Conservation (phyloP, 768 basidiomycete species). For the Mycena amicta region DNA sequence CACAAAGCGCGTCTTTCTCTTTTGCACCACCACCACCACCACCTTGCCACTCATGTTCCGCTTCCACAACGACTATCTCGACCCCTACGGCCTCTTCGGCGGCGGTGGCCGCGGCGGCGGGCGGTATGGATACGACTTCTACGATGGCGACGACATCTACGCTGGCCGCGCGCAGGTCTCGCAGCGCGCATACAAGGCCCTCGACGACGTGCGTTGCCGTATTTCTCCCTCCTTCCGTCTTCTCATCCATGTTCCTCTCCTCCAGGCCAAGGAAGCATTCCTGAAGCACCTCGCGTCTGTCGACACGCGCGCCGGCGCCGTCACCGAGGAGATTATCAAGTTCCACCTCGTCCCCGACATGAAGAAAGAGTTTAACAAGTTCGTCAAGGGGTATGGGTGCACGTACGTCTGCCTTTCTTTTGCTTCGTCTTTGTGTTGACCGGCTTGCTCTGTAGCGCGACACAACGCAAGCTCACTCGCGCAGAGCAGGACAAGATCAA, state of each 20-base stretch:
- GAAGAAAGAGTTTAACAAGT: slow-evolving; percentile 31
- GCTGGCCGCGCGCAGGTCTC: background rate
- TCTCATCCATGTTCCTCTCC: background rate
- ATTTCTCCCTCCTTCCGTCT: background rate
- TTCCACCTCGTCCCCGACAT: slow-evolving; percentile 36
- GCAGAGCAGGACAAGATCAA: slow-evolving; percentile 34
- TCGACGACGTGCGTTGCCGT: background rate
- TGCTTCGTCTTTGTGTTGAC: background rate
- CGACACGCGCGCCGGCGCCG: slow-evolving; percentile 27
- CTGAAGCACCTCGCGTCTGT: slow-evolving; percentile 28
- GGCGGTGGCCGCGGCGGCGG: too few relatives aligned
- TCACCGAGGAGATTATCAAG: slow-evolving; percentile 30
- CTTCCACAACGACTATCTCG: background rate
- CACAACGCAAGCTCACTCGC: slow-evolving; percentile 28
- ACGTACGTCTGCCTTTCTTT: slow-evolving; percentile 20
- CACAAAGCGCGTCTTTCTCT: too few relatives aligned
- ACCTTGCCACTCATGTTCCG: too few relatives aligned
- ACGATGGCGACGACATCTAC: background rate
- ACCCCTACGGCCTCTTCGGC: background rate
- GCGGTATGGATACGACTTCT: background rate
- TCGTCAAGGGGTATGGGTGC: slow-evolving; percentile 32
- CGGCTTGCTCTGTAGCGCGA: slow-evolving; percentile 23
- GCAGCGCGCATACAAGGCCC: background rate
- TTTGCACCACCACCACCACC: too few relatives aligned
- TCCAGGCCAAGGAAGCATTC: slow-evolving; percentile 27